These are phyloP conservation scores for Ploettnerulaceae sp. DNA, from an alignment of 2,329 filamentous ascomycete species.

Conservation along the genomic window DNA sequence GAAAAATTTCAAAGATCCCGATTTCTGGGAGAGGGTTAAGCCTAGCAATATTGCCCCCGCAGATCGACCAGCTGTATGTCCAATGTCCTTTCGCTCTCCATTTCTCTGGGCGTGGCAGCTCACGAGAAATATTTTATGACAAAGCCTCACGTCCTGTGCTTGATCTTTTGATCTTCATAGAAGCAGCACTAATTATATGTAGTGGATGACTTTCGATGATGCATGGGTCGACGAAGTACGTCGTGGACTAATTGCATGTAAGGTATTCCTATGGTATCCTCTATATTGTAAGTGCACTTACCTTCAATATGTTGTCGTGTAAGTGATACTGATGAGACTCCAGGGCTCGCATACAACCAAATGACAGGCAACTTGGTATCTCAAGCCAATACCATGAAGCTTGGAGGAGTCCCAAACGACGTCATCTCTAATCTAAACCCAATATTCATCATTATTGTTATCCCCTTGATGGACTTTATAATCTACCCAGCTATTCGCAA, in stretches of 20 bases:
- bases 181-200: no score
- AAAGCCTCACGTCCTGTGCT: no score
- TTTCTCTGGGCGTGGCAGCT: no score
- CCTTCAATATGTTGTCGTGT: no score
- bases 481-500: conserved; percentile 55
- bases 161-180: no score
- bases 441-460: conserved; percentile 52
- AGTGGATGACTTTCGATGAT: conserved; percentile 80
- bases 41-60: conserved; percentile 53
- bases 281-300: no score
- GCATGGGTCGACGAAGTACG: conserved; percentile 66
- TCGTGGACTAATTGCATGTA: conserved; percentile 54
- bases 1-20: conserved; percentile 49
- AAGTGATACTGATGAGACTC: no score
- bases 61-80: conserved; percentile 56
- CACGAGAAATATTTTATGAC: no score
- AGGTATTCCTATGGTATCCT: conserved; percentile 66
- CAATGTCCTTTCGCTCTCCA: no score
- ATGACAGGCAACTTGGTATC: conserved; percentile 64
- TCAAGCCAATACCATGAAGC: conserved; percentile 50
- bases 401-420: conserved; percentile 53
- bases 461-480: conserved; percentile 46
- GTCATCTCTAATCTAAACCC: conserved; percentile 55
- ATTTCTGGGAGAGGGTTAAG: conserved; percentile 55
- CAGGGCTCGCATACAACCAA: conserved; percentile 44